Evolutionary conservation across 2,329 filamentous ascomycete species (phyloP).

Genomic region (Annulohypoxylon truncatum): DNA sequence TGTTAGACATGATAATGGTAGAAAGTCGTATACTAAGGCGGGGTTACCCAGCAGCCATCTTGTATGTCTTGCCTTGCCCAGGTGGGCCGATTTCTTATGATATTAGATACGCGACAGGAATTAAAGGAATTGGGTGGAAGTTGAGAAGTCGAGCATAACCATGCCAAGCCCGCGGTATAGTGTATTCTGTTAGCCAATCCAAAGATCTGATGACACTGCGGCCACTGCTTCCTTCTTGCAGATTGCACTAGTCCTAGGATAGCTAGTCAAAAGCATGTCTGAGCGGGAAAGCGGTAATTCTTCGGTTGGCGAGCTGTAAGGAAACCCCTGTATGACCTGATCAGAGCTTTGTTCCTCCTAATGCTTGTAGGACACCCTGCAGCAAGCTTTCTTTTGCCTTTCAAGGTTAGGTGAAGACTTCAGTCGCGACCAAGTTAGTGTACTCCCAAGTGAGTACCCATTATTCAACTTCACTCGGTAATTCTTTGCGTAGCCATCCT

Average conservation of each 20-base stretch:
- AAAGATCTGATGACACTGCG: slow-evolving; percentile 22
- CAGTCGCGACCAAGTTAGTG: slow-evolving; percentile 11
- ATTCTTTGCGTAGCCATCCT: background rate
- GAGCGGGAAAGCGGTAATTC: background rate
- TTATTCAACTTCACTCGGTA: background rate
- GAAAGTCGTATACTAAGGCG: background rate
- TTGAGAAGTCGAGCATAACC: background rate
- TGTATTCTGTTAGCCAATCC: background rate
- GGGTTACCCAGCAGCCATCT: slow-evolving; percentile 42
- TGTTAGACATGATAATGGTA: slow-evolving; percentile 1
- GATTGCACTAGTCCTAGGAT: slow-evolving; percentile 1
- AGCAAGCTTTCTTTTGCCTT: slow-evolving; percentile 18
- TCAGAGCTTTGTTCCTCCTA: slow-evolving; percentile 21
- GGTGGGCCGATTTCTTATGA: slow-evolving; percentile 23
- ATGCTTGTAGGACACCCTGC: slow-evolving; percentile 5
- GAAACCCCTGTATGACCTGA: slow-evolving; percentile 5
- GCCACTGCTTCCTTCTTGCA: slow-evolving; percentile 2
- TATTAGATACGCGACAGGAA: slow-evolving; percentile 19
- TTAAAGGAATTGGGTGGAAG: background rate
- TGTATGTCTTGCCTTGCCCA: slow-evolving; percentile 37
- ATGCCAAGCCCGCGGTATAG: background rate
- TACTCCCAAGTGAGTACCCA: background rate
- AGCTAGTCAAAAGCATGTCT: slow-evolving; percentile 1
- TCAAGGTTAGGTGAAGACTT: slow-evolving; percentile 14
- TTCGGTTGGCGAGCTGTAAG: slow-evolving; percentile 7